These are phyloP conservation scores for Cantharellus cinnabarinus DNA, from an alignment of 768 basidiomycete species.

Conservation along the genomic window DNA sequence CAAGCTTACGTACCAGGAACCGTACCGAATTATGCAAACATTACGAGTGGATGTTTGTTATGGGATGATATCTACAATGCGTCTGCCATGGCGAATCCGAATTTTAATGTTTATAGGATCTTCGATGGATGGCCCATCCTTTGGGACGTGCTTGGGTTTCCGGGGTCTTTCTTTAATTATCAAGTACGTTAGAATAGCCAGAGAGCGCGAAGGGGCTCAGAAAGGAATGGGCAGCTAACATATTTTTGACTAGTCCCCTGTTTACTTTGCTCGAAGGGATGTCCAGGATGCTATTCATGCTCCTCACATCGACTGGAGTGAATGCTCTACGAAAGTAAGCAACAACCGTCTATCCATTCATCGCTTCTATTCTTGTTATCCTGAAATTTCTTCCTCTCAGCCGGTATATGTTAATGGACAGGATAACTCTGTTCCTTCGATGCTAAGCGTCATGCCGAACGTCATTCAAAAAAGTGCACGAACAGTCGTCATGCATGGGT, in stretches of 20 bases:
- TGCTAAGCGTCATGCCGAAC: conserved; percentile 43
- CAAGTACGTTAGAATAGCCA: conserved; percentile 27
- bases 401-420: conserved; percentile 13
- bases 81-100: conserved; percentile 43
- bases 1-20: conserved; percentile 16
- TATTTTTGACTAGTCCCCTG: conserved; percentile 18
- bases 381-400: conserved; percentile 34
- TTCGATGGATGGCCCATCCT: conserved; percentile 24
- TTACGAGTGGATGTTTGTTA: conserved; percentile 32
- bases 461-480: conserved; percentile 58
- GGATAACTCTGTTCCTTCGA: conserved; percentile 40
- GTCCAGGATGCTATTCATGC: conserved; percentile 58
- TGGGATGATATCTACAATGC: conserved; percentile 48
- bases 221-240: no score
- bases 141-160: conserved; percentile 56
- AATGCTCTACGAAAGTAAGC: conserved; percentile 28
- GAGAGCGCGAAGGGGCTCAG: no score
- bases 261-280: conserved; percentile 51
- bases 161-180: conserved; percentile 33
- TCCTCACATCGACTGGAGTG: conserved; percentile 39
- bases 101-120: conserved; percentile 59
- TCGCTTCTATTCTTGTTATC: not conserved
- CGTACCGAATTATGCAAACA: conserved; percentile 21
- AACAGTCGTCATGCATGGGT: conserved; percentile 48
- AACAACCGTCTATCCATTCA: not conserved